Evolutionary conservation across 371 early-diverging fungal species (phyloP).

Genomic region (Mortierella sp.): DNA sequence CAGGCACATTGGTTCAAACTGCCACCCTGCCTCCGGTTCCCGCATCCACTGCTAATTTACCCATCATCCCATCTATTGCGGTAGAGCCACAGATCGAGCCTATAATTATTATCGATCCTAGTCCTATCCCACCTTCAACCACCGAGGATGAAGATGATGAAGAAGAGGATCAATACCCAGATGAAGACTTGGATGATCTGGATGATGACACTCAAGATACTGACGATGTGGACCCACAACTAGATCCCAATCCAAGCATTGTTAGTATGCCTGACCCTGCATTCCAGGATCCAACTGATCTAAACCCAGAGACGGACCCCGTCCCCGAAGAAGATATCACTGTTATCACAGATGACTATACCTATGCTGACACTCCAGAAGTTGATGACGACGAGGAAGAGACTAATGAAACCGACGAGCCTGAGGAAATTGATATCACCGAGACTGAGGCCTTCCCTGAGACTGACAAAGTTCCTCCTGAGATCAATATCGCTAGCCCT

Average conservation of each 20-base stretch:
- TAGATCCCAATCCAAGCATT: background rate
- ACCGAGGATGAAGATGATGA: background rate
- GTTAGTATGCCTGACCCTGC: background rate
- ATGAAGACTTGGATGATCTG: background rate
- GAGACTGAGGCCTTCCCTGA: background rate
- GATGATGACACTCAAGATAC: background rate
- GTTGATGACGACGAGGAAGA: background rate
- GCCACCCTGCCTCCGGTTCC: background rate
- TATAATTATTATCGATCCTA: no score
- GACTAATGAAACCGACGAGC: background rate
- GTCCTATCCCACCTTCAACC: no score
- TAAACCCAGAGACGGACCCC: background rate
- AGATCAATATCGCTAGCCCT: no score
- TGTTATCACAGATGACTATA: slow-evolving; percentile 2
- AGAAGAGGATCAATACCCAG: no score
- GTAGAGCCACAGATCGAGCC: background rate
- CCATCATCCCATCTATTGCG: background rate
- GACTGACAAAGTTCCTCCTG: background rate
- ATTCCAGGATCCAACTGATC: background rate
- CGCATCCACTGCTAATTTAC: no score
- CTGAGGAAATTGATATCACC: background rate
- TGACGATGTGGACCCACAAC: background rate
- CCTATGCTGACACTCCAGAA: background rate
- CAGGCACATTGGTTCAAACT: background rate
- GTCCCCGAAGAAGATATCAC: background rate